Evolutionary conservation across 345 rosid genomes (phyloP), one percentile per base, ranked within the genome.

Genomic region (Salix brachista): DNA sequence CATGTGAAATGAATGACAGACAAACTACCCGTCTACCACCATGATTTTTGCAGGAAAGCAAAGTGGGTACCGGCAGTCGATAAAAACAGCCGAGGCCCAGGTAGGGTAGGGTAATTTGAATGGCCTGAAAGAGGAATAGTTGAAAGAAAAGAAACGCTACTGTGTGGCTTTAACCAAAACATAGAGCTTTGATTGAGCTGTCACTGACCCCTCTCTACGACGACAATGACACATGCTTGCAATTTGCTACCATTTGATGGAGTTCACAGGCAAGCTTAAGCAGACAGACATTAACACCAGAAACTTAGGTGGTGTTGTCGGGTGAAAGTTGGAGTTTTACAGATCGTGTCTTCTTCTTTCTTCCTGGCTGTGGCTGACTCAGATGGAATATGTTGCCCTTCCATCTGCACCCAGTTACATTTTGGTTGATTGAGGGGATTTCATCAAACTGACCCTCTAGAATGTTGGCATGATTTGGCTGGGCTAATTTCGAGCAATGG

Each of bases 151-250:
- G 21, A 39, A 39, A 64, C 6, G 19, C 67, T 25, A 4, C 32
- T 26, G 46, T 42, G 46, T 12, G 28, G 28, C 5, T 25, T 71
- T 19, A 28, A 30, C 50, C 70, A 61, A 54, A 36, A 56, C 52
- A 75, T 60, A 72, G n/a, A 42, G 52, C 19, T 72, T 32, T 48
- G 61, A 84, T 76, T 80, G 81, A 72, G 84, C 80, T 83, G 84
- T 81, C 84, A 77, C 46, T 67, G 72, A 28, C 50, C 23, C 64
- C 12, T 16, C 28, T 41, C n/a, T 75, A 36, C 39, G 64, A 68
- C 66, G 85, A 75, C 23, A 81, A 25, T 41, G 81, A 39, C 83
- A 77, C 62, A 75, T 62, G 69, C 74, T 74, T 71, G 12, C 50
- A 62, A 37, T 5, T 67, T 70, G 78, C 14, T 42, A 13, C 4